These are phyloP conservation scores for Boechera divaricarpa DNA, from an alignment of 345 rosid genomes.

Conservation along the genomic window DNA sequence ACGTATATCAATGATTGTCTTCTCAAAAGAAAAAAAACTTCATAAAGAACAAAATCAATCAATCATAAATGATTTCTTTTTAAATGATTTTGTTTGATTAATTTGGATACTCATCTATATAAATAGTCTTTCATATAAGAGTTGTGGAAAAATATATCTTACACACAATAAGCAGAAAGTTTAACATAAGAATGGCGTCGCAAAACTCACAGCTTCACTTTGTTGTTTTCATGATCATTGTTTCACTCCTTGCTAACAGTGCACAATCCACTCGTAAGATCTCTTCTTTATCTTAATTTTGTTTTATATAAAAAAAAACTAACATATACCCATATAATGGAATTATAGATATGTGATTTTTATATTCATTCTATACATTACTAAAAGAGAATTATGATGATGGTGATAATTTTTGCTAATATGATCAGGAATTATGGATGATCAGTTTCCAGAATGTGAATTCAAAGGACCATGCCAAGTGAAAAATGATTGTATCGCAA, in stretches of 20 bases:
- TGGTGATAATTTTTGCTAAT: neutral
- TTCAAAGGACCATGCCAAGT: slow-evolving; percentile 34
- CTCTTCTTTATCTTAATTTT: neutral
- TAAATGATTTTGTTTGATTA: neutral
- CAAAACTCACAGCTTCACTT: slow-evolving; percentile 31
- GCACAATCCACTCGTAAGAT: slow-evolving; percentile 28
- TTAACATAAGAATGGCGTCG: slow-evolving; percentile 13
- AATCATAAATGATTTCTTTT: neutral
- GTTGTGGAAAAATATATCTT: neutral
- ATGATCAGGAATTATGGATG: slow-evolving; percentile 35
- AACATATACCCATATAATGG: neutral
- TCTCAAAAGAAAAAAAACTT: neutral
- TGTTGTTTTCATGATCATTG: slow-evolving; percentile 29
- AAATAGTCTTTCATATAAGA: neutral
- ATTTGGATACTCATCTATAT: slow-evolving; percentile 15
- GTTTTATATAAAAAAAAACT: neutral
- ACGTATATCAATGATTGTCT: slow-evolving; percentile 10
- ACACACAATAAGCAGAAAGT: neutral
- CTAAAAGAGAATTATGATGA: neutral
- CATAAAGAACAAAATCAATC: slow-evolving; percentile 21
- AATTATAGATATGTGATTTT: neutral
- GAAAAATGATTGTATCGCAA: slow-evolving; percentile 25
- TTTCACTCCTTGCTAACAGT: slow-evolving; percentile 35
- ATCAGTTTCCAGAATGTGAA: slow-evolving; percentile 29
- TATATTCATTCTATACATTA: neutral